These are phyloP conservation scores for Cladosporium sp. DNA, from an alignment of 2,329 filamentous ascomycete species.

Conservation along the genomic window DNA sequence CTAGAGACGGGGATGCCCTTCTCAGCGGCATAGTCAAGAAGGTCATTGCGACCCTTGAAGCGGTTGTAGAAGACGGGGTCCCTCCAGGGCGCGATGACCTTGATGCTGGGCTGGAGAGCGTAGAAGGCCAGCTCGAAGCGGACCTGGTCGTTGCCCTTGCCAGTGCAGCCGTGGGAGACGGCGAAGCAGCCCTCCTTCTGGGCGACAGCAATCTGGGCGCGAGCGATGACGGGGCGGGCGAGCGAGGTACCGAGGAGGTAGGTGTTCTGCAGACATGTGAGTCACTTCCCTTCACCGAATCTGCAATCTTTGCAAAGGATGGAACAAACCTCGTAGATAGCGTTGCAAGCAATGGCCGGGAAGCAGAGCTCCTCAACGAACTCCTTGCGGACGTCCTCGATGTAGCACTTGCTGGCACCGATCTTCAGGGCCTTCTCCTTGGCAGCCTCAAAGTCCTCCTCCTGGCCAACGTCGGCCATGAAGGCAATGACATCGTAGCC, in stretches of 20 bases:
- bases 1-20: constrained; percentile 65
- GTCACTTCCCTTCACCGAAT: neutral
- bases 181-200: constrained; percentile 53
- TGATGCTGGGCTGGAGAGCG: constrained; percentile 57
- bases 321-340: constrained; percentile 40
- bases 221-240: constrained; percentile 64
- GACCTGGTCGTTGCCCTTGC: constrained; percentile 60
- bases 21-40: constrained; percentile 63
- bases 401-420: constrained; percentile 59
- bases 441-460: constrained; percentile 67
- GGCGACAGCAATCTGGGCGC: constrained; percentile 59
- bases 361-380: constrained; percentile 78
- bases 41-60: constrained; percentile 65
- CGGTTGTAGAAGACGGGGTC: constrained; percentile 62
- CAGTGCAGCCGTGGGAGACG: constrained; percentile 51
- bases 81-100: constrained; percentile 71
- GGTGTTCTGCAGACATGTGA: constrained; percentile 39
- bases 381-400: constrained; percentile 57
- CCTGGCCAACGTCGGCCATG: constrained; percentile 57
- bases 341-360: constrained; percentile 68
- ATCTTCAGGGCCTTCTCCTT: constrained; percentile 66
- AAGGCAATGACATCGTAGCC: constrained; percentile 60
- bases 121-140: constrained; percentile 60
- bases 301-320: neutral
- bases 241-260: constrained; percentile 54